Conservation (phyloP, 2,329 filamentous ascomycete genomes). For the Lecanosticta acicola region DNA sequence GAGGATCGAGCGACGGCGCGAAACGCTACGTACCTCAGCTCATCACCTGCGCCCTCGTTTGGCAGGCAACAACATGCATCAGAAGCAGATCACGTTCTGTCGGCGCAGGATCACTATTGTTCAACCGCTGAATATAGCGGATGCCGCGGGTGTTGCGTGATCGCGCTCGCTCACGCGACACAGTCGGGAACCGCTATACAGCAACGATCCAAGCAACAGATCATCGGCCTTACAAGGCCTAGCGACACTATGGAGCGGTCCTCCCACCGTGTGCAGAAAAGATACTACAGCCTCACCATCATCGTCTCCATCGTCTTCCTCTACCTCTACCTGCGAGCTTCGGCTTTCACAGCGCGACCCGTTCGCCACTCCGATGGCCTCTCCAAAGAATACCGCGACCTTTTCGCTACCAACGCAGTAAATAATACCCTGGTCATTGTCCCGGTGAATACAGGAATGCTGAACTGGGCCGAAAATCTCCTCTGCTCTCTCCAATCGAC, state of each 20-base stretch:
- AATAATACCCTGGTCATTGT: conserved; percentile 14
- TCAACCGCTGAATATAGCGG: too few species aligned
- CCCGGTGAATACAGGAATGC: conserved; percentile 14
- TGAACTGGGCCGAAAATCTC: conserved; percentile 14
- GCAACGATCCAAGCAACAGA: too few species aligned
- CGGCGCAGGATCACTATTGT: too few species aligned
- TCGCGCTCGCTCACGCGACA: too few species aligned
- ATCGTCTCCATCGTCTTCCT: not conserved
- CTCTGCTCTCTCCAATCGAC: conserved; percentile 12
- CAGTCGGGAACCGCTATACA: too few species aligned
- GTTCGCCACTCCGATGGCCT: not conserved
- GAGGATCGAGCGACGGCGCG: too few species aligned
- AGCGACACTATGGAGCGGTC: not conserved
- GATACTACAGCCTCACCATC: not conserved
- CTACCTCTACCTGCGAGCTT: not conserved
- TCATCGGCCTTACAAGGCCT: not conserved
- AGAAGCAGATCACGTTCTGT: too few species aligned
- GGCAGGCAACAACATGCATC: too few species aligned
- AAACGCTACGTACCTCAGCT: too few species aligned
- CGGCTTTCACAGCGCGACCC: not conserved
- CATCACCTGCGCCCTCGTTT: too few species aligned
- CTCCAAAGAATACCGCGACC: not conserved
- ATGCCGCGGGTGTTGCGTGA: too few species aligned
- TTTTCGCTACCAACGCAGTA: conserved; percentile 7
- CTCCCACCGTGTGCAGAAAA: not conserved